phyloP scores from a whole-genome alignment of 1,139 yeast species.

The Ogataea hybrid region DNA sequence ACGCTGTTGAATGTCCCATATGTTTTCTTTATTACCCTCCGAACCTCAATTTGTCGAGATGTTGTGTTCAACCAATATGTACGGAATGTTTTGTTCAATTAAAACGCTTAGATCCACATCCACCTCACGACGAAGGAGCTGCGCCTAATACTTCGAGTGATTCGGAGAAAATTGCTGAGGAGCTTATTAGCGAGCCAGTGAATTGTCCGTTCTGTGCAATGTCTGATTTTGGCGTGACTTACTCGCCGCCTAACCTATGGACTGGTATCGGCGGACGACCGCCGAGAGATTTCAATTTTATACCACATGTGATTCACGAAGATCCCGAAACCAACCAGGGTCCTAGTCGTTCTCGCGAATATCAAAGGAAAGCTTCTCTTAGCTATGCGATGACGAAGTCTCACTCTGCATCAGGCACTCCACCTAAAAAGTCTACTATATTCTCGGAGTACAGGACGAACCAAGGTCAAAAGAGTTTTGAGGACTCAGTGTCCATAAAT shows the following conservation, averaged over 20 bases:
- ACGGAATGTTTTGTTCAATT: constrained; percentile 97
- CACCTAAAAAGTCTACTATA: constrained; percentile 19
- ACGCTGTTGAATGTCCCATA: constrained; percentile 85
- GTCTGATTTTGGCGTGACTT: constrained; percentile 81
- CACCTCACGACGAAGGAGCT: constrained; percentile 66
- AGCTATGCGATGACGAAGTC: constrained; percentile 27
- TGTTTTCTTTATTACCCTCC: constrained; percentile 87
- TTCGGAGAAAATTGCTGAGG: constrained; percentile 47
- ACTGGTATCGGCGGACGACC: constrained; percentile 51
- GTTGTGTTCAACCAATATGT: constrained; percentile 93
- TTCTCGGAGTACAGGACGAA: constrained; percentile 8
- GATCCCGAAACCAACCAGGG: constrained; percentile 14
- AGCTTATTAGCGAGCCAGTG: constrained; percentile 81
- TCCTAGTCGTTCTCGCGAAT: constrained; percentile 1
- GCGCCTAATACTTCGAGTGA: constrained; percentile 31
- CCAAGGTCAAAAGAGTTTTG: background rate
- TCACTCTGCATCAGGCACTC: constrained; percentile 25
- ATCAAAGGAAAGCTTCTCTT: constrained; percentile 17
- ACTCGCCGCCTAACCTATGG: constrained; percentile 52
- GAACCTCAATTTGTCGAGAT: constrained; percentile 75
- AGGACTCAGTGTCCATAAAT: background rate
- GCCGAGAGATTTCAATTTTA: constrained; percentile 38
- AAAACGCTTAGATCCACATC: constrained; percentile 91
- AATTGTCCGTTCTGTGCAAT: constrained; percentile 93
- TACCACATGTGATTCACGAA: constrained; percentile 20